Conservation (phyloP, 129 eudicot genomes). For the Solidago caesia region DNA sequence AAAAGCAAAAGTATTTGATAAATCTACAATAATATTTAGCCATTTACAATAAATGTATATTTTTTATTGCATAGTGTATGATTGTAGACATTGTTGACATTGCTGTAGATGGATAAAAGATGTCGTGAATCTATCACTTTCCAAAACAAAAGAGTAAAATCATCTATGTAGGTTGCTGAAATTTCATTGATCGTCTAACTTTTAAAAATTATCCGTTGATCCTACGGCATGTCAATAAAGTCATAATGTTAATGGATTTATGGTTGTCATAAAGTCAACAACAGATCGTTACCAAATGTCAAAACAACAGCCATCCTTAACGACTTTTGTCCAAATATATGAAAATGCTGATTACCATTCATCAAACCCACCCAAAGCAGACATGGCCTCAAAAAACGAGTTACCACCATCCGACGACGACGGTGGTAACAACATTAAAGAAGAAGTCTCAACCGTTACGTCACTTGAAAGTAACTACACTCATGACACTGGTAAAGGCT, state of each 20-base stretch:
- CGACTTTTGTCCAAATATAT: constrained; percentile 15
- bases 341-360: neutral
- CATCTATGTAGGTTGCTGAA: no score
- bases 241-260: neutral
- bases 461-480: neutral
- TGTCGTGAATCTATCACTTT: no score
- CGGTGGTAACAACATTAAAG: constrained; percentile 2
- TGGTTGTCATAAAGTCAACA: constrained; percentile 13
- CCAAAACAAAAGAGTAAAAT: no score
- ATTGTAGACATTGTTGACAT: no score
- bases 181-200: no score
- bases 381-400: constrained; percentile 24
- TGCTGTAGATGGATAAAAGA: no score
- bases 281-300: constrained; percentile 19
- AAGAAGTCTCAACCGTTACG: neutral
- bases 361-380: neutral
- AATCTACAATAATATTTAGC: no score
- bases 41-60: no score
- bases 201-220: no score
- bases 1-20: no score
- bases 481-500: constrained; percentile 24
- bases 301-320: constrained; percentile 11
- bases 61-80: no score
- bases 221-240: no score
- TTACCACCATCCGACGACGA: neutral